A percentile compares a stretch with the other conserved stretches of the same genome.
Evolutionary conservation across 2,329 filamentous ascomycete species (phyloP).

Genomic region (Alternaria arborescens): DNA sequence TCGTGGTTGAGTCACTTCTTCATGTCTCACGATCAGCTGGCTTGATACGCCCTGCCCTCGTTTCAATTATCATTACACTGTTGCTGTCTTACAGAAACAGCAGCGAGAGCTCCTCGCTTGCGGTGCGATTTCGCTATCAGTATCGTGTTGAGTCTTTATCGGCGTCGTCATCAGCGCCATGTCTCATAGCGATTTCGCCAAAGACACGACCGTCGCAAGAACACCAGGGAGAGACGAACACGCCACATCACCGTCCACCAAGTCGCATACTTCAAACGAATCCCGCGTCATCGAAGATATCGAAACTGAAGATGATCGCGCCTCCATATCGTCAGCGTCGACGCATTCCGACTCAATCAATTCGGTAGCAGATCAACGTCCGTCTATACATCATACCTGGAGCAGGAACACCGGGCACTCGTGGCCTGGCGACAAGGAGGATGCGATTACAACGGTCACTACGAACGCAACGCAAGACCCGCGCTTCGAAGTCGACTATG

Average conservation of each 20-base stretch:
- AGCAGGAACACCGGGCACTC: constrained; percentile 46
- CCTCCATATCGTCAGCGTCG: constrained; percentile 37
- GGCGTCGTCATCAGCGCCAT: constrained; percentile 18
- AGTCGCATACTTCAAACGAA: constrained; percentile 12
- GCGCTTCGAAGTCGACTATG: constrained; percentile 77
- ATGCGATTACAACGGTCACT: constrained; percentile 39
- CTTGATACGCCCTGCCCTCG: neutral
- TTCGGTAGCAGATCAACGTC: constrained; percentile 31
- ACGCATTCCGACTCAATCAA: constrained; percentile 30
- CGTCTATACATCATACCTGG: constrained; percentile 45
- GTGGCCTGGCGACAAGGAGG: constrained; percentile 33
- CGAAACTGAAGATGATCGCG: constrained; percentile 24
- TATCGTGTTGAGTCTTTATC: neutral
- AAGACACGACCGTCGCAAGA: constrained; percentile 18
- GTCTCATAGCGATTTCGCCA: constrained; percentile 12
- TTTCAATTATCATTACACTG: neutral
- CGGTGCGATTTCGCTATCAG: constrained; percentile 5
- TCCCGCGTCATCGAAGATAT: constrained; percentile 16
- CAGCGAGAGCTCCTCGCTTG: neutral
- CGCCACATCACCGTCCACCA: neutral
- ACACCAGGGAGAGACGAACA: neutral
- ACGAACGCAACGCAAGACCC: constrained; percentile 57
- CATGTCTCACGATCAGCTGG: neutral
- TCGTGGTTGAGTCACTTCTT: neutral
- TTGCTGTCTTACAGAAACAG: neutral